These are phyloP conservation scores for Goffeauzyma gilvescens DNA, from an alignment of 768 basidiomycete genomes.

Conservation along the genomic window DNA sequence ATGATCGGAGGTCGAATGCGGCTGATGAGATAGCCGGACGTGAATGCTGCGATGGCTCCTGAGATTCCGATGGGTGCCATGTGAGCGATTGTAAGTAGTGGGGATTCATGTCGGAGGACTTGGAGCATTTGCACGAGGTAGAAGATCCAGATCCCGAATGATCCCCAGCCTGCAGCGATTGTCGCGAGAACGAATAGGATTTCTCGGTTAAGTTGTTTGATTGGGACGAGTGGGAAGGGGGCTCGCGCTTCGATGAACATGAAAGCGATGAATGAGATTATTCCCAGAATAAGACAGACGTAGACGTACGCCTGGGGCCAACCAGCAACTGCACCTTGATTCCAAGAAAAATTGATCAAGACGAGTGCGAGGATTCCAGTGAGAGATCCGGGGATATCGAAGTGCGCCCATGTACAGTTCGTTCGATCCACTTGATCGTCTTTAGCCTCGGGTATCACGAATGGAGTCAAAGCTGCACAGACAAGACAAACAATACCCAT, in stretches of 20 bases:
- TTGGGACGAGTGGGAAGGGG: conserved; percentile 13
- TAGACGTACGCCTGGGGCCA: conserved; percentile 17
- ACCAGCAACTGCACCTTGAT: conserved; percentile 16
- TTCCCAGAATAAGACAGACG: conserved; percentile 13
- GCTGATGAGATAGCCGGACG: conserved; percentile 11
- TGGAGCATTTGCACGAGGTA: conserved; percentile 13
- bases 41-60: conserved; percentile 13
- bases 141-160: conserved; percentile 13
- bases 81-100: conserved; percentile 11
- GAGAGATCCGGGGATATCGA: conserved; percentile 15
- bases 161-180: conserved; percentile 8
- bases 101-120: conserved; percentile 11
- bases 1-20: conserved; percentile 11
- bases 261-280: conserved; percentile 4
- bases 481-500: conserved; percentile 8
- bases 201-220: conserved; percentile 11
- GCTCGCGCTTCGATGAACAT: conserved; percentile 9
- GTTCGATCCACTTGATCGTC: not conserved
- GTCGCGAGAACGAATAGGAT: conserved; percentile 9
- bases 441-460: conserved; percentile 9
- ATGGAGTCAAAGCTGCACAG: conserved; percentile 7
- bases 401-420: not conserved
- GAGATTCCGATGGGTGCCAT: conserved; percentile 10
- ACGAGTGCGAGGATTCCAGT: conserved; percentile 15
- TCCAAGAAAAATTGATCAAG: conserved; percentile 22